These are phyloP conservation scores for Aphanocladium album DNA, from an alignment of 2,329 filamentous ascomycete genomes.

Conservation along the genomic window DNA sequence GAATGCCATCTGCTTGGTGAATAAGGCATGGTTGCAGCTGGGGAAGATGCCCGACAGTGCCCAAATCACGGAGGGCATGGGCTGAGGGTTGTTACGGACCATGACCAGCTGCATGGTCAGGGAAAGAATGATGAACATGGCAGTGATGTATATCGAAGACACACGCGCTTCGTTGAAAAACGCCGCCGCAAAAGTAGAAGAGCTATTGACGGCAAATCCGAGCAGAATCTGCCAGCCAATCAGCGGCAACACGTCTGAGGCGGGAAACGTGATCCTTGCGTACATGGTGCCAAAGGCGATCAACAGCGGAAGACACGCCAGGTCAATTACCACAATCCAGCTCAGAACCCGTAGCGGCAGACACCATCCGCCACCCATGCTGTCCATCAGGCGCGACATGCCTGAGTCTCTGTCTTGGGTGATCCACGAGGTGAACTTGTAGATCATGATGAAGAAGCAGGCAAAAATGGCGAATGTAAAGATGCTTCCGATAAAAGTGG, in stretches of 20 bases:
- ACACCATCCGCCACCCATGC: slow-evolving; percentile 40
- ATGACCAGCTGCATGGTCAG: background rate
- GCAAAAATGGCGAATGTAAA: slow-evolving; percentile 14
- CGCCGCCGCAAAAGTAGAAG: slow-evolving; percentile 49
- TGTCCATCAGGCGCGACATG: slow-evolving; percentile 28
- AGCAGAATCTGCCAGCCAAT: slow-evolving; percentile 43
- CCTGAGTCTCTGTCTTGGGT: slow-evolving; percentile 27
- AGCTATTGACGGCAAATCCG: slow-evolving; percentile 54
- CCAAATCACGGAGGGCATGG: background rate
- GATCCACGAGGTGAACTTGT: slow-evolving; percentile 16
- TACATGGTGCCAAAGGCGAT: slow-evolving; percentile 31
- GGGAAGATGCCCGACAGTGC: slow-evolving; percentile 19
- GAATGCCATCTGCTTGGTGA: slow-evolving; percentile 21
- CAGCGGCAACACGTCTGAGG: slow-evolving; percentile 12
- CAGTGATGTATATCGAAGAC: slow-evolving; percentile 26
- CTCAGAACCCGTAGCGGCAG: slow-evolving; percentile 21
- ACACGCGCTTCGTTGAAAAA: slow-evolving; percentile 31
- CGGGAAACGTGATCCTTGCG: background rate
- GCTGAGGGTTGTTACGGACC: background rate
- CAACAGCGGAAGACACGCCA: slow-evolving; percentile 31
- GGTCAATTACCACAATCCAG: slow-evolving; percentile 23
- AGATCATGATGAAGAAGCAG: slow-evolving; percentile 13
- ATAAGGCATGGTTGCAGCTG: slow-evolving; percentile 21
- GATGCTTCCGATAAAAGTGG: slow-evolving; percentile 15
- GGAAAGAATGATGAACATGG: slow-evolving; percentile 25